Evolutionary conservation across 352 stramenopile species (phyloP), one percentile per base, ranked within the genome.

Genomic region (Pythium rhizo-oryzae): DNA sequence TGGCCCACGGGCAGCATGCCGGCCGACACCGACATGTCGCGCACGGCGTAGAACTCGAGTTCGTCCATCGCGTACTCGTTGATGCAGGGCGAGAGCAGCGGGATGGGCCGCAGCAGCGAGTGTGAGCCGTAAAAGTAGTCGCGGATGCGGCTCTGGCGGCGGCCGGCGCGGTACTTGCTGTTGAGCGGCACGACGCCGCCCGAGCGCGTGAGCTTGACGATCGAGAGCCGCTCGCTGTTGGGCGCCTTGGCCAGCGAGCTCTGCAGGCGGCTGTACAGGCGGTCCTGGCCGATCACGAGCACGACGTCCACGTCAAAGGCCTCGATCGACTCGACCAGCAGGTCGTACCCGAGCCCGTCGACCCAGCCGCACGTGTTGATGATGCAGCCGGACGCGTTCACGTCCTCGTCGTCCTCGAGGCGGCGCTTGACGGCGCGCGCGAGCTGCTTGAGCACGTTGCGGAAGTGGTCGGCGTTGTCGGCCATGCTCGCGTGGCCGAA

Each of bases 311-410:
- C 77, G 8, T 87, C 76, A 21, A 98, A 93, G 23, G 84, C 81
- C 49, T 84, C 70, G 67, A 96, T 92, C 24, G 85, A 79, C 54
- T 96, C 74, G 37, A 94, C 74, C 16, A 98, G 74, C 57, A 97
- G 69, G 59, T 96, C 82, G 61, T 94, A 96, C 25, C 92, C 92
- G 23, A 81, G 67, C 13, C 85, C 87, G 51, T 97, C 89, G 63
- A 97, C 87, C 90, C 87, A 97, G 0, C 88, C 89, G 53, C 79
- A 92, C 43, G 92, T 97, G 77, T 98, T 97, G 64, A 98, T 80
- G 30, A 98, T 76, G 52, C 82, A 87, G 0, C 91, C 92, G 4
- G 90, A 83, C 0, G 86, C 81, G 47, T 92, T 90, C 24, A 86
- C 87, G 65, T 94, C 81, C 19, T 79, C 69, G 52, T 96, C 85